Base-by-base conservation (phyloP, 768 basidiomycete species). In the Boletus barrowsii region DNA sequence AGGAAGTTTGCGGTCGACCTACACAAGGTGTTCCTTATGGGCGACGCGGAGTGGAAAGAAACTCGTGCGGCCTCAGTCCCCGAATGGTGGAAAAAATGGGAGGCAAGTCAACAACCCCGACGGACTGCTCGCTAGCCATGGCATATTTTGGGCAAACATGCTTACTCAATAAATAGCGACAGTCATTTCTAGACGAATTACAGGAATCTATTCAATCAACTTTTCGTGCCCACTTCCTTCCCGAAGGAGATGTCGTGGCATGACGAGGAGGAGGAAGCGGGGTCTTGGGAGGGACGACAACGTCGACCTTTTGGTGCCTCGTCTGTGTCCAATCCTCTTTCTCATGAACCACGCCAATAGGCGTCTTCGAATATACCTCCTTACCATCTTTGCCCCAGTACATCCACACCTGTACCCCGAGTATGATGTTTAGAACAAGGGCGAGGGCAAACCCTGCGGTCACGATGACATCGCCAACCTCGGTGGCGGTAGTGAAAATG, bases 401-500 rank as follows among this genome's bases (percentile, higher is more conserved):
- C 73, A 81, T 71, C 78, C 85, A 88, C 79, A 98, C 78, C 75
- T 98, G 94, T 11, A 72, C 74, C 3, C 90, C 94, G 13, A 98
- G 73, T n/a, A 96, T 76, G 53, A 84, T 57, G 70, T 99, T 99
- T 10, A 98, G 76, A 7, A 84, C 42, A 1, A 96, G 83, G 2
- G 93, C 92, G 20, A 94, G 79, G 0, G 80, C 83, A 70, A 94
- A 98, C 26, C 93, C 90, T 24, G 90, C 88, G 18, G 83, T 75
- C 59, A 98, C 82, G 59, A 97, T 77, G 9, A 68, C 60, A 70
- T 98, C 97, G 47, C 86, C 83, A 53, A 97, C 87, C 69, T 98
- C 96, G 32, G 87, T 88, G 10, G 86, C 80, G 13, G 93, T 98
- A 8, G 97, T 99, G 77, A 94, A 98, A 15, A 98, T 75, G 42